Percentiles rank a stretch among this genome's conserved stretches.
Evolutionary conservation across 495 filamentous ascomycete species (phyloP).

Genomic region (Cryomyces minteri): DNA sequence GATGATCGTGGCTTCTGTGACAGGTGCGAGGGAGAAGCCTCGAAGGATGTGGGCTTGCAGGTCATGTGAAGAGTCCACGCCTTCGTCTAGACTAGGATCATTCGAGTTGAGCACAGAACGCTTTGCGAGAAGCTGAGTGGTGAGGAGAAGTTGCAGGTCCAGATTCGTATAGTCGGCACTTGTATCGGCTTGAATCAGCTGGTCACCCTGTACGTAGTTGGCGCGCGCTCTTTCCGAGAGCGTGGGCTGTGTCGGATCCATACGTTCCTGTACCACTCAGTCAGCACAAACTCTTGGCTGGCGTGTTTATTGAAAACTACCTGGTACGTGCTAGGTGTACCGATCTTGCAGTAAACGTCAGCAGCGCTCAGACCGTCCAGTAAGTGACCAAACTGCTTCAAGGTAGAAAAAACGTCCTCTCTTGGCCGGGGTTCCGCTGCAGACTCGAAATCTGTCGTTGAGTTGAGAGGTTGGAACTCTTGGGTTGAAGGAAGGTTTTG

Average conservation of each 20-base stretch:
- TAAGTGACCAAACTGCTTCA: slow-evolving; percentile 1
- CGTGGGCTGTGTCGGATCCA: slow-evolving; percentile 45
- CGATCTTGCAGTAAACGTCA: slow-evolving; percentile 16
- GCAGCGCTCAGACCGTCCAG: slow-evolving; percentile 15
- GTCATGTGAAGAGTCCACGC: background rate
- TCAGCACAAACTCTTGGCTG: background rate
- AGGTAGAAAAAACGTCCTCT: background rate
- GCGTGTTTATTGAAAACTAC: slow-evolving; percentile 11
- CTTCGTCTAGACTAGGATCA: background rate
- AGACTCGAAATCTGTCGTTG: background rate
- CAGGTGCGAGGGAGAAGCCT: background rate
- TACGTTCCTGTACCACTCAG: slow-evolving; percentile 23
- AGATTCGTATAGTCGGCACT: slow-evolving; percentile 23
- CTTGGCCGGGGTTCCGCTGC: background rate
- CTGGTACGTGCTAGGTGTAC: slow-evolving; percentile 21
- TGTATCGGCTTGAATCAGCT: slow-evolving; percentile 36
- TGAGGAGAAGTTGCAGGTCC: slow-evolving; percentile 6
- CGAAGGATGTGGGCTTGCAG: background rate
- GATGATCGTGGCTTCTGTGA: background rate
- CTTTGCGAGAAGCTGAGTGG: slow-evolving; percentile 8
- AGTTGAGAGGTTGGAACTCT: background rate
- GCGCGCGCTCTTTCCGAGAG: slow-evolving; percentile 36
- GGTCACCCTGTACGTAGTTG: slow-evolving; percentile 45
- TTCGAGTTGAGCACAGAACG: background rate
- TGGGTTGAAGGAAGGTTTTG: background rate